Conservation (phyloP, 805 yeast genomes). For the Monosporozyma siamensis region DNA sequence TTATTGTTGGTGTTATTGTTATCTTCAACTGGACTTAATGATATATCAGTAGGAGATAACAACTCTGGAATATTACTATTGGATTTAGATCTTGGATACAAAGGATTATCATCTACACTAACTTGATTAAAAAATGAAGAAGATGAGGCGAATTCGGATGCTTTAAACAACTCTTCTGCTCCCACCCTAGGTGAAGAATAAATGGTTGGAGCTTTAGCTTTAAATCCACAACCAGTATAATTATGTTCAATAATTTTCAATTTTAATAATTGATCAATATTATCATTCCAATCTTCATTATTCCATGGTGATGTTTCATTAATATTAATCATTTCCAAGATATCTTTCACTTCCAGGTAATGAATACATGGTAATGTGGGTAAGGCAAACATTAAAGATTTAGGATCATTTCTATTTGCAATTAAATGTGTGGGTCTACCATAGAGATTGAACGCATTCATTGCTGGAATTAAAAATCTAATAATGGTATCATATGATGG, state of each 20-base stretch:
- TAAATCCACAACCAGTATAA: slow-evolving; percentile 69
- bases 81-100: not conserved
- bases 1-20: not conserved
- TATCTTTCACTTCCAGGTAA: slow-evolving; percentile 51
- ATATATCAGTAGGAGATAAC: not conserved
- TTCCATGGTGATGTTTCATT: slow-evolving; percentile 42
- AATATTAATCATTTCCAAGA: slow-evolving; percentile 33
- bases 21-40: not conserved
- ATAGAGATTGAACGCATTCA: slow-evolving; percentile 60
- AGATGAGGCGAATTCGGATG: slow-evolving; percentile 3
- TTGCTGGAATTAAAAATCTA: slow-evolving; percentile 55
- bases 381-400: slow-evolving; percentile 57
- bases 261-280: slow-evolving; percentile 46
- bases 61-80: not conserved
- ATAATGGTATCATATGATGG: slow-evolving; percentile 64
- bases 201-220: slow-evolving; percentile 54
- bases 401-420: slow-evolving; percentile 44
- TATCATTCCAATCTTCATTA: slow-evolving; percentile 46
- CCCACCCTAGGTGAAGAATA: slow-evolving; percentile 40
- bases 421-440: slow-evolving; percentile 62
- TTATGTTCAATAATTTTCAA: slow-evolving; percentile 43
- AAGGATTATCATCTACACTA: not conserved
- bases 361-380: slow-evolving; percentile 65
- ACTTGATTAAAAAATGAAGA: not conserved
- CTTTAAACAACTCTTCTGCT: slow-evolving; percentile 28